phyloP scores from a whole-genome alignment of 306 rosid species.

The Vigna mungo region DNA sequence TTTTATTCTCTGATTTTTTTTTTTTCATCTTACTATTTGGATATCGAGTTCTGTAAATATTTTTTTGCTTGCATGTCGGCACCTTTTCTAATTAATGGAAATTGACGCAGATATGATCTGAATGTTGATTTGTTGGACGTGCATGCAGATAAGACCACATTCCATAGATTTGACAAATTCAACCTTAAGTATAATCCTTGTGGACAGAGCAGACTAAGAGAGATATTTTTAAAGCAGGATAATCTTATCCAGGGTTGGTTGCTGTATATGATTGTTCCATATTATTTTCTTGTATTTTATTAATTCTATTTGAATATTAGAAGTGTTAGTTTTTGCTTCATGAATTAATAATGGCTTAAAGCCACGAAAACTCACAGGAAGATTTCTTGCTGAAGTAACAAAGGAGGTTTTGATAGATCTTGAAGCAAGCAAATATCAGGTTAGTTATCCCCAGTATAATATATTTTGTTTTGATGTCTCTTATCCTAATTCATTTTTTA shows the following conservation, averaged over 20 bases:
- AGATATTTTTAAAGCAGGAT: slow-evolving; percentile 93
- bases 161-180: slow-evolving; percentile 95
- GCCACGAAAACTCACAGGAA: slow-evolving; percentile 59
- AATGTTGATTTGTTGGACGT: slow-evolving; percentile 92
- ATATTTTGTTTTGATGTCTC: slow-evolving; percentile 7
- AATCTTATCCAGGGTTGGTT: slow-evolving; percentile 91
- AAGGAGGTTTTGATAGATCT: slow-evolving; percentile 82
- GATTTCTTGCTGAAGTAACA: slow-evolving; percentile 88
- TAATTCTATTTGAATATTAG: slow-evolving; percentile 32
- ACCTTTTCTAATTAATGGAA: slow-evolving; percentile 42
- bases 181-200: slow-evolving; percentile 94
- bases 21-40: slow-evolving; percentile 25
- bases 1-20: slow-evolving; percentile 13
- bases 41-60: neutral
- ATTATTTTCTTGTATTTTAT: slow-evolving; percentile 30
- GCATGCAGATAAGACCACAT: slow-evolving; percentile 95
- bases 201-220: slow-evolving; percentile 96
- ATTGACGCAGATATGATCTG: slow-evolving; percentile 66
- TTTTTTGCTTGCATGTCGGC: slow-evolving; percentile 11
- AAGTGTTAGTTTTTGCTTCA: slow-evolving; percentile 35
- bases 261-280: slow-evolving; percentile 28
- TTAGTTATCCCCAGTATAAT: slow-evolving; percentile 35
- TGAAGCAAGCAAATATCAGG: slow-evolving; percentile 91
- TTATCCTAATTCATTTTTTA: slow-evolving; percentile 29
- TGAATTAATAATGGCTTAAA: slow-evolving; percentile 37